Conservation (phyloP, 1,284 basidiomycete species). For the Melampsora americana region DNA sequence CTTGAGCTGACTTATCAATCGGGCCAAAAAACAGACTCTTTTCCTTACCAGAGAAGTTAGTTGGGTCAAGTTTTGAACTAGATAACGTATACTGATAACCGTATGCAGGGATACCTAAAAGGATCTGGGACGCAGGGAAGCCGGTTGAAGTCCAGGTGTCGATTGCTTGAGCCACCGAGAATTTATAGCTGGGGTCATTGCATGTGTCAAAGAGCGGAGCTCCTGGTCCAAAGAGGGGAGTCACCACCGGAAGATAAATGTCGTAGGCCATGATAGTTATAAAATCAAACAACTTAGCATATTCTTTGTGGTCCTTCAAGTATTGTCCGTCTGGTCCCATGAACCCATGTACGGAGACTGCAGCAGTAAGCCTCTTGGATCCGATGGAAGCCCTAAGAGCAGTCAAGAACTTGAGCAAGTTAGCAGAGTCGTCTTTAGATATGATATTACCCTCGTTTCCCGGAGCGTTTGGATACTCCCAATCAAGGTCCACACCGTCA, state of each 20-base stretch:
- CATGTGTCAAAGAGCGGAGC: slow-evolving; percentile 33
- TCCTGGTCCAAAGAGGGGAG: slow-evolving; percentile 11
- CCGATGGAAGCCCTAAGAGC: slow-evolving; percentile 12
- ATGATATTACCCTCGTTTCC: slow-evolving; percentile 29
- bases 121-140: slow-evolving; percentile 30
- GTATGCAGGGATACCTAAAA: slow-evolving; percentile 25
- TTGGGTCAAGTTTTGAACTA: background rate
- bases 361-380: slow-evolving; percentile 21
- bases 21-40: slow-evolving; percentile 30
- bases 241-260: slow-evolving; percentile 18
- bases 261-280: slow-evolving; percentile 42
- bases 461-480: slow-evolving; percentile 35
- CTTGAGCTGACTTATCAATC: slow-evolving; percentile 26
- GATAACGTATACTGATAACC: slow-evolving; percentile 23
- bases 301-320: slow-evolving; percentile 32
- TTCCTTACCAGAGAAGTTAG: slow-evolving; percentile 26
- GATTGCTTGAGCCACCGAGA: slow-evolving; percentile 9
- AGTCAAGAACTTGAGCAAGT: slow-evolving; percentile 28
- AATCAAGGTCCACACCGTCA: too few species aligned
- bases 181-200: slow-evolving; percentile 18
- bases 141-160: slow-evolving; percentile 27
- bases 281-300: slow-evolving; percentile 28
- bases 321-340: slow-evolving; percentile 29
- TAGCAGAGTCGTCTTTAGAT: slow-evolving; percentile 28
- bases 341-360: slow-evolving; percentile 26